Evolutionary conservation across 2,329 filamentous ascomycete genomes (phyloP), one percentile per base, ranked within the genome.

Genomic region (Ceratocystis papillata): DNA sequence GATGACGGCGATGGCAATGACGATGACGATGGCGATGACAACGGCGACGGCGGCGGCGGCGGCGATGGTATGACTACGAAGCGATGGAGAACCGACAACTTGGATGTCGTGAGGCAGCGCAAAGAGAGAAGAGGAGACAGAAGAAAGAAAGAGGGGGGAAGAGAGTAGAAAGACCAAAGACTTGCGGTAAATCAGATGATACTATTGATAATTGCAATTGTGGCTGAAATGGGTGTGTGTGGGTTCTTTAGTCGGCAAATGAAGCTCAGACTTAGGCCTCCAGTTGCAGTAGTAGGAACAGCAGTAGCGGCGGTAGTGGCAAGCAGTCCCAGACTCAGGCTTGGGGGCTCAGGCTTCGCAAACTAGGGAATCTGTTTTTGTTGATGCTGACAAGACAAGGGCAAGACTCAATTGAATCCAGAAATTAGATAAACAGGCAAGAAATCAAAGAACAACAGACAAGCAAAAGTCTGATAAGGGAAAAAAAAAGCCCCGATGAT

Each of bases 131-230:
- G 55, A 17, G 8, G n/a, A 33, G 22, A n/a, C 5, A 15, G 30
- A 28, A 33, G 50, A 22, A 55, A 55, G n/a, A 25, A 3, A 25
- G 22, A 20, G 12, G 10, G n/a, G 66, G 48, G 25, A 25, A 53
- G 17, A 3, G 20, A 45, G 60, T 33, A 46, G 33, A 17, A 20
- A 60, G 55, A 17, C 8, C 46, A 50, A 12, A 50, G 46, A 41
- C 37, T 41, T 41, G 37, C 10, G 37, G 37, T n/a, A 15, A 53
- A 28, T 53, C 55, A 20, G 55, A 59, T 59, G 55, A 59, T 59
- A 59, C n/a, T 59, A 59, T 59, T 59, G 25, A 59, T 59, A 30
- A 59, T 37, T 33, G 25, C 15, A n/a, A 30, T 59, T 33, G 55
- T 59, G 55, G 15, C 55, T 59, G 55, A 59, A 41, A 41, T 41